These are phyloP conservation scores for Parafenestella ontariensis DNA, from an alignment of 2,329 filamentous ascomycete genomes.

Conservation along the genomic window DNA sequence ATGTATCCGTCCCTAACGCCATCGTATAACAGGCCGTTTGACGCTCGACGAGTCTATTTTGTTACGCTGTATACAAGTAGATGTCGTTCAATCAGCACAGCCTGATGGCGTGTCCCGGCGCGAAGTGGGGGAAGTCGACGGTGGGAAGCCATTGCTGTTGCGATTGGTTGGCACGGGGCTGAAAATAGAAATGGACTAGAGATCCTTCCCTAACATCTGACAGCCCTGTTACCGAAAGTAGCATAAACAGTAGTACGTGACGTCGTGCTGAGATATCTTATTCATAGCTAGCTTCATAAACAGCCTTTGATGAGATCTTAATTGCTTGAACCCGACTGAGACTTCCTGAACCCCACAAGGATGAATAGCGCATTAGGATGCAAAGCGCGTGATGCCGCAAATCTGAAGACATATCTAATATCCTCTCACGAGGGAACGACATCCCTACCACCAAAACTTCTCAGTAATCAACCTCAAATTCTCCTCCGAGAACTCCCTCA, in stretches of 20 bases:
- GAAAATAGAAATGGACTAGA: background rate
- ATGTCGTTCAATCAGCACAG: too few species aligned
- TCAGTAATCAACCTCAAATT: conserved; percentile 32
- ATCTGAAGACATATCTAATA: background rate
- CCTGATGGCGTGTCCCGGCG: background rate
- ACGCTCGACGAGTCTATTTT: too few species aligned
- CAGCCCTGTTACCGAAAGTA: background rate
- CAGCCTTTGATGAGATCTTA: too few species aligned
- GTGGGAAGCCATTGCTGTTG: background rate
- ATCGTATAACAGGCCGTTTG: too few species aligned
- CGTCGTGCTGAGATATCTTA: too few species aligned
- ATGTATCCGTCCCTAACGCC: background rate
- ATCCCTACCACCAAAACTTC: conserved; percentile 28
- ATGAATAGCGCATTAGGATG: too few species aligned
- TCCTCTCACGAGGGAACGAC: background rate
- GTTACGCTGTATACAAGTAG: too few species aligned
- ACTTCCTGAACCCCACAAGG: too few species aligned
- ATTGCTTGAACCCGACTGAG: too few species aligned
- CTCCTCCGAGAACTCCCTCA: conserved; percentile 31
- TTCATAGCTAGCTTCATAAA: too few species aligned
- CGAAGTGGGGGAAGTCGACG: background rate
- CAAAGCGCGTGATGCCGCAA: too few species aligned
- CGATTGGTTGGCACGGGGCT: background rate
- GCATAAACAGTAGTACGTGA: too few species aligned
- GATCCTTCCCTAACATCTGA: background rate